Evolutionary conservation across 306 rosid species (phyloP).

Genomic region (Leucaena leucocephala): DNA sequence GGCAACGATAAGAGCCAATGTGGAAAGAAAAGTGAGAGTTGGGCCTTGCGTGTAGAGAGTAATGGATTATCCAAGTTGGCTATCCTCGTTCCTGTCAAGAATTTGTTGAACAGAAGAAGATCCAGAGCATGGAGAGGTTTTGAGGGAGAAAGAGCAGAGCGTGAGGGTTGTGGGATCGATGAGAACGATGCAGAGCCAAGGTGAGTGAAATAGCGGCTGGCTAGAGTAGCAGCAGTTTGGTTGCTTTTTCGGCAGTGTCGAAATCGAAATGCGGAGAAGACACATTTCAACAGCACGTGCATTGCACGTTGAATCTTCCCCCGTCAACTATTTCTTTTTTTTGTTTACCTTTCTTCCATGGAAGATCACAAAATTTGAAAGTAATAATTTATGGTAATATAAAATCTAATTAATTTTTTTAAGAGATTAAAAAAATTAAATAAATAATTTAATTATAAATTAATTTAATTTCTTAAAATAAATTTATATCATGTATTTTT

Average conservation of each 20-base stretch:
- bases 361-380: too few relatives aligned
- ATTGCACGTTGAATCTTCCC: background rate
- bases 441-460: too few relatives aligned
- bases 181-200: constrained; percentile 19
- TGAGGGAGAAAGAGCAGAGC: background rate
- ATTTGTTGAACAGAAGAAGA: background rate
- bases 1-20: constrained; percentile 44
- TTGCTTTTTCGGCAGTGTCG: background rate
- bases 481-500: too few relatives aligned
- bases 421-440: too few relatives aligned
- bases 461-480: too few relatives aligned
- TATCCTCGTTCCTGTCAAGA: constrained; percentile 1
- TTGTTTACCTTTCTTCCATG: too few relatives aligned
- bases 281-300: constrained; percentile 8
- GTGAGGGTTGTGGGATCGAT: constrained; percentile 5
- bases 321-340: background rate
- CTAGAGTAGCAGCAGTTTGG: background rate
- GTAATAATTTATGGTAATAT: too few relatives aligned
- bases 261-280: background rate
- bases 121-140: background rate
- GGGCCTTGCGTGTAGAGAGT: background rate
- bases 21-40: constrained; percentile 22
- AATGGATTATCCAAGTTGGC: background rate
- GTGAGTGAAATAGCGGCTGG: constrained; percentile 6
- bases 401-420: too few relatives aligned